Conservation (phyloP, 164 flowering plant genomes). For the Tetracentron sinense region DNA sequence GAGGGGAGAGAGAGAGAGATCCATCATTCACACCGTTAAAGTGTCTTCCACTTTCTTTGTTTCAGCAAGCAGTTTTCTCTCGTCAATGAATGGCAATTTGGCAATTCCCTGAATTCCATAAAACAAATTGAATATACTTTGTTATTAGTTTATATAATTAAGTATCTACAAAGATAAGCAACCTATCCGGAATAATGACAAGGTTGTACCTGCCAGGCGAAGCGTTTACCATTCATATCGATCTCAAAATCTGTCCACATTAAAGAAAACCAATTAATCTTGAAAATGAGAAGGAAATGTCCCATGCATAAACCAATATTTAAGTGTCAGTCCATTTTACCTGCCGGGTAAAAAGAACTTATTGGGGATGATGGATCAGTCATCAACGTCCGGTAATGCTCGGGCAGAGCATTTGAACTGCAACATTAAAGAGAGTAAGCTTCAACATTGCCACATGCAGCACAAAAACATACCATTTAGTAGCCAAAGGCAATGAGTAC, state of each 20-base stretch:
- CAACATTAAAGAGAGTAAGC: conserved; percentile 18
- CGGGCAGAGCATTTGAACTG: conserved; percentile 85
- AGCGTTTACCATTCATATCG: conserved; percentile 98
- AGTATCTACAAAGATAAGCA: neutral
- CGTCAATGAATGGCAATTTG: conserved; percentile 93
- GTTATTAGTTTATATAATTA: conserved; percentile 6
- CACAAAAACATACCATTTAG: neutral
- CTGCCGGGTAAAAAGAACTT: conserved; percentile 69
- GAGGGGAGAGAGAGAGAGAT: neutral
- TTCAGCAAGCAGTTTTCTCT: conserved; percentile 68
- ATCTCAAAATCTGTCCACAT: conserved; percentile 75
- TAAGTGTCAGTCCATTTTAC: conserved; percentile 35
- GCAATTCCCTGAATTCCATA: conserved; percentile 67
- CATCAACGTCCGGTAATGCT: conserved; percentile 74
- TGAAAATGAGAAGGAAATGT: neutral
- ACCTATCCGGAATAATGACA: neutral
- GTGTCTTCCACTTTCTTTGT: conserved; percentile 78
- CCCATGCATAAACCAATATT: conserved; percentile 6
- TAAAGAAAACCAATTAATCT: conserved; percentile 11
- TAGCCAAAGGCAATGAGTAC: neutral
- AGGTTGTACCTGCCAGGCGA: conserved; percentile 86
- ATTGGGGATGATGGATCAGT: conserved; percentile 83
- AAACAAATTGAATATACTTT: conserved; percentile 11
- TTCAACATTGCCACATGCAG: too few species aligned
- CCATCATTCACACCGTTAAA: conserved; percentile 57